Evolutionary conservation across 2,329 filamentous ascomycete species (phyloP).

Genomic region (Dactylonectria macrodidyma): DNA sequence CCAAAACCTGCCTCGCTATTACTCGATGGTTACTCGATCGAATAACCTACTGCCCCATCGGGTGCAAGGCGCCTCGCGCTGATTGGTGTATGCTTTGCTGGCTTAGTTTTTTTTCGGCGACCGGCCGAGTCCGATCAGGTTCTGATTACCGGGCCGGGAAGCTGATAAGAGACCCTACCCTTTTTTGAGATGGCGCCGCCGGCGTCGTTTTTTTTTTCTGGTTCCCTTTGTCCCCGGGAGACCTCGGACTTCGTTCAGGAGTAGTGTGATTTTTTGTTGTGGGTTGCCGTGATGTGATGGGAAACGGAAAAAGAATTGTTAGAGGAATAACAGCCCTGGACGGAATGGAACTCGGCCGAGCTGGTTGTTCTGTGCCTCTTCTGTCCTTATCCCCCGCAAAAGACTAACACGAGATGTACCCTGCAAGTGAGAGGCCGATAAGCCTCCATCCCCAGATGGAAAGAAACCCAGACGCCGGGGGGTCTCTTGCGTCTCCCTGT

Average conservation of each 20-base stretch:
- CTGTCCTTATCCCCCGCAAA: conserved; percentile 27
- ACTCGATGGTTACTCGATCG: conserved; percentile 64
- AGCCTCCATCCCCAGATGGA: conserved; percentile 23
- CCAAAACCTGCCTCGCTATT: conserved; percentile 42
- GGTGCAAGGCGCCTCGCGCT: conserved; percentile 31
- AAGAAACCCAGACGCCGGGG: background rate
- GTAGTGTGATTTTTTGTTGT: background rate
- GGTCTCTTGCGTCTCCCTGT: background rate
- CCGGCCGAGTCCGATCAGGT: conserved; percentile 44
- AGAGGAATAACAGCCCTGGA: conserved; percentile 17
- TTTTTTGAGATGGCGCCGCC: conserved; percentile 18
- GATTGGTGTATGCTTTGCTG: conserved; percentile 39
- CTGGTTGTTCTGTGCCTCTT: background rate
- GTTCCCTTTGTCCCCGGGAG: conserved; percentile 1
- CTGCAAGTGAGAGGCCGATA: conserved; percentile 20
- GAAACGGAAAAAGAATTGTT: background rate
- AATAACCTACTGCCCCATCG: conserved; percentile 52
- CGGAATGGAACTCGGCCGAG: conserved; percentile 2
- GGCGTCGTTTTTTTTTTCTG: conserved; percentile 9
- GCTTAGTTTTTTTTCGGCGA: conserved; percentile 28
- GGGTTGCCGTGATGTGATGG: background rate
- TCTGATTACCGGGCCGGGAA: conserved; percentile 27
- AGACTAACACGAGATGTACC: conserved; percentile 13
- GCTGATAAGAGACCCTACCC: conserved; percentile 27
- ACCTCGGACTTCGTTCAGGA: conserved; percentile 14